Evolutionary conservation across 139 green algal genomes (phyloP).

Genomic region (Chlorella sp.): DNA sequence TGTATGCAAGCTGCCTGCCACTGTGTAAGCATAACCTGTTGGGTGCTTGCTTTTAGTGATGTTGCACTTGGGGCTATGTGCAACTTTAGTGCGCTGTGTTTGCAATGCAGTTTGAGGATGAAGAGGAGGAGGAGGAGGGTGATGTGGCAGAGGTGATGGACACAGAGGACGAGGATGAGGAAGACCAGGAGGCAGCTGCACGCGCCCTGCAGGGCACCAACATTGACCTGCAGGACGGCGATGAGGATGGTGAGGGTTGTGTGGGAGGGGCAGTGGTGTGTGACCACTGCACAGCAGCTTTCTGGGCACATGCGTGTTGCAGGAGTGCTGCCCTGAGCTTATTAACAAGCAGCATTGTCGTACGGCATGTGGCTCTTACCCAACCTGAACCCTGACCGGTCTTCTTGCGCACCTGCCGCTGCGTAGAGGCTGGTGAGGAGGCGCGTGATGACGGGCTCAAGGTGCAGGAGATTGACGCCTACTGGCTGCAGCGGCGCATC

Average conservation of each 20-base stretch:
- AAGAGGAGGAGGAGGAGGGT: slow-evolving; percentile 39
- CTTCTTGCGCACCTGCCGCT: slow-evolving; percentile 27
- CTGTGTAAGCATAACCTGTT: too few relatives aligned
- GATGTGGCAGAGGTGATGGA: slow-evolving; percentile 8
- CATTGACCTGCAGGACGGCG: too few relatives aligned
- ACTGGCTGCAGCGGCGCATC: slow-evolving; percentile 96
- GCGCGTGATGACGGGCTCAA: slow-evolving; percentile 25
- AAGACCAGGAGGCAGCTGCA: slow-evolving; percentile 22
- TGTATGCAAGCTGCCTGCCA: too few relatives aligned
- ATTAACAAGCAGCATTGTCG: too few relatives aligned
- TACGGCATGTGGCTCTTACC: too few relatives aligned
- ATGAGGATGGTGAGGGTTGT: slow-evolving; percentile 1
- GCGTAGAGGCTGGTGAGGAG: slow-evolving; percentile 35
- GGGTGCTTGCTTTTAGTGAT: too few relatives aligned
- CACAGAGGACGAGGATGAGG: slow-evolving; percentile 50
- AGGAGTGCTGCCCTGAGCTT: too few relatives aligned
- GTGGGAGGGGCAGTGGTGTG: not conserved
- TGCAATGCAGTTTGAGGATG: slow-evolving; percentile 50
- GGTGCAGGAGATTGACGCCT: slow-evolving; percentile 90
- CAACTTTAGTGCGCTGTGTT: too few relatives aligned
- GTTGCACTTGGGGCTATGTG: too few relatives aligned
- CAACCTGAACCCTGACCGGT: too few relatives aligned
- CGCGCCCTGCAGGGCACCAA: not conserved
- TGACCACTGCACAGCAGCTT: too few relatives aligned
- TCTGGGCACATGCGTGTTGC: too few relatives aligned